Base-by-base conservation (phyloP, 768 basidiomycete genomes). In the Sistotremastrum niveocremeum region DNA sequence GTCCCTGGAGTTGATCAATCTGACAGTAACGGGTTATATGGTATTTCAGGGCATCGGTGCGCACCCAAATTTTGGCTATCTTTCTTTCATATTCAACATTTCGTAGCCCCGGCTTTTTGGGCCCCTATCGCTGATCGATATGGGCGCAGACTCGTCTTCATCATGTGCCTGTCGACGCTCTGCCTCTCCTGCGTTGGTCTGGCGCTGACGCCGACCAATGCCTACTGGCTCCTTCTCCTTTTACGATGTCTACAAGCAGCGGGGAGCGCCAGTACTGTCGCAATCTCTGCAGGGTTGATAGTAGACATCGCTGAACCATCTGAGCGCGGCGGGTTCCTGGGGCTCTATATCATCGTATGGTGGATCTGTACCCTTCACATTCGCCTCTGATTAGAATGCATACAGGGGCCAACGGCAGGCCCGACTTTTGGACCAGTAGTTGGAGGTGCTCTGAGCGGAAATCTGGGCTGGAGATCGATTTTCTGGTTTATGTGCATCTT, bases 11-110 rank as follows among this genome's bases (percentile, higher is more conserved):
- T 65, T 78, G 7, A 86, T 89, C 38, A 88, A 87, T 57, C 58
- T 90, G 37, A 84, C 85, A 5, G 80, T 88, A 6, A 85, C 83
- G 0, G 71, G 83, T 54, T 84, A 85, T 57, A 77, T 88, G 65
- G 62, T 81, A 20, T 64, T 81, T 41, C 80, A 81, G 59, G 80
- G 75, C 6, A 55, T 79, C 38, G 70, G 79, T 80, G 49, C 20
- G 20, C 2, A 20, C 1, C 20, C 20, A n/a, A n/a, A 20, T 20
- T 20, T 20, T 20, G 1, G 1, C 20, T 20, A 20, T 20, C 20
- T 20, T 20, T 1, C 2, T 20, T 20, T 20, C 20, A 20, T 20
- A 20, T 2, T 20, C 20, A 20, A 1, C 1, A 20, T 20, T 20
- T 1, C 1, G 20, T 20, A 61, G 68, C 68, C 11, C 72, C 72